Evolutionary conservation across 306 rosid genomes (phyloP), one percentile per base, ranked within the genome.

Genomic region (Fagus sylvatica): DNA sequence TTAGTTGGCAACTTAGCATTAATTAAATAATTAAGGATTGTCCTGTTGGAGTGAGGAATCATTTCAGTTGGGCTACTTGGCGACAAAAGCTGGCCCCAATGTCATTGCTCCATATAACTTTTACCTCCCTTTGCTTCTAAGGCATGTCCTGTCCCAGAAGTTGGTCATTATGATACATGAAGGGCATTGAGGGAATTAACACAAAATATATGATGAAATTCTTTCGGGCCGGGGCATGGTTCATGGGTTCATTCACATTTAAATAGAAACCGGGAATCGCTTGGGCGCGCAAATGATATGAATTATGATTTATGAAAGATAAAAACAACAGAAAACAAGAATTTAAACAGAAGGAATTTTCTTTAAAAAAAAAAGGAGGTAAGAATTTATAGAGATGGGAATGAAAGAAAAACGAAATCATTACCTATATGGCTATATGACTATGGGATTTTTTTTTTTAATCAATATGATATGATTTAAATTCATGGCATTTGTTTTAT

Each of bases 41-140:
- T 65, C 36, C 37, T 69, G 48, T 65, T 61, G 56, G 65, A 74
- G 59, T 16, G 80, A 59, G 72, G 91, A 88, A 87, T 87, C 89
- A 87, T 91, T 82, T 81, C 72, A 79, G 88, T 76, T 54, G 81
- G 79, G 79, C 72, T 69, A 68, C 67, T 34, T 22, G 79, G 87
- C 53, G 91, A 86, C 92, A 87, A 91, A 91, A 81, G 93, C 87
- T 86, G 93, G 80, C 73, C 56, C 28, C 77, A 19, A 74, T 75
- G 87, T 77, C 89, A 60, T 75, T 82, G 86, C 79, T 48, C 34
- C 9, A 22, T 53, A 16, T 81, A 75, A 57, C 76, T 84, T 84
- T 83, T 73, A 46, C 56, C 53, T 69, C 85, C 65, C 93, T 85
- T 88, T 85, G 90, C 93, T 88, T 90, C 87, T n/a, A 91, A 88